Evolutionary conservation across 140 eudicot genomes (phyloP).

Genomic region (Ambrosia hybrid): DNA sequence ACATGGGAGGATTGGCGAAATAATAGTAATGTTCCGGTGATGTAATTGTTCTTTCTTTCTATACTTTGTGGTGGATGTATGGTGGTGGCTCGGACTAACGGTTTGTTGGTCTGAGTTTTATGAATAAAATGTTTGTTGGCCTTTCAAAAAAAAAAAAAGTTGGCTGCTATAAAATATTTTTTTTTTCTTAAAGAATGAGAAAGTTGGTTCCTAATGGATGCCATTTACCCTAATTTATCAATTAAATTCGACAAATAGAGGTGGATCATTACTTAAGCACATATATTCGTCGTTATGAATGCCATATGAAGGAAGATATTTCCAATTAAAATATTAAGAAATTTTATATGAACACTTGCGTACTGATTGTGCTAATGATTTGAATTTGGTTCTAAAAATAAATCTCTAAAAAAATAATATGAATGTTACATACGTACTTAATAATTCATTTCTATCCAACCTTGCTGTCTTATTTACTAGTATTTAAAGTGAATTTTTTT

Average conservation of each 20-base stretch:
- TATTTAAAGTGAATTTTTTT: neutral
- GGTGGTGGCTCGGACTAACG: no score
- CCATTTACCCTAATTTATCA: neutral
- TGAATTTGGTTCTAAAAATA: neutral
- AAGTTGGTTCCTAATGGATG: neutral
- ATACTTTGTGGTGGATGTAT: no score
- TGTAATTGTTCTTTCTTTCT: no score
- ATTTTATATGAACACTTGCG: neutral
- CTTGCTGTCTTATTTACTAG: neutral
- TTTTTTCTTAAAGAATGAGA: neutral
- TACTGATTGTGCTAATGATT: neutral
- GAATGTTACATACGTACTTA: neutral
- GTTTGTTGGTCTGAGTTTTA: no score
- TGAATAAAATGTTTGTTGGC: no score
- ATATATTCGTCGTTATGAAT: neutral
- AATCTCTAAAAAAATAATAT: neutral
- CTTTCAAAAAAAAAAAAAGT: neutral
- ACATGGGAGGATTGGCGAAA: no score
- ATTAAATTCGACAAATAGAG: neutral
- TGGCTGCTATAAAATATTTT: neutral
- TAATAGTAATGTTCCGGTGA: no score
- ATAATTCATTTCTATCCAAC: neutral
- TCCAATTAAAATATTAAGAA: neutral
- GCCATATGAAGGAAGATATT: neutral
- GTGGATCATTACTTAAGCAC: neutral